Base-by-base conservation (phyloP, 1,284 basidiomycete species). In the Ceratorhiza oryzae-sativae region DNA sequence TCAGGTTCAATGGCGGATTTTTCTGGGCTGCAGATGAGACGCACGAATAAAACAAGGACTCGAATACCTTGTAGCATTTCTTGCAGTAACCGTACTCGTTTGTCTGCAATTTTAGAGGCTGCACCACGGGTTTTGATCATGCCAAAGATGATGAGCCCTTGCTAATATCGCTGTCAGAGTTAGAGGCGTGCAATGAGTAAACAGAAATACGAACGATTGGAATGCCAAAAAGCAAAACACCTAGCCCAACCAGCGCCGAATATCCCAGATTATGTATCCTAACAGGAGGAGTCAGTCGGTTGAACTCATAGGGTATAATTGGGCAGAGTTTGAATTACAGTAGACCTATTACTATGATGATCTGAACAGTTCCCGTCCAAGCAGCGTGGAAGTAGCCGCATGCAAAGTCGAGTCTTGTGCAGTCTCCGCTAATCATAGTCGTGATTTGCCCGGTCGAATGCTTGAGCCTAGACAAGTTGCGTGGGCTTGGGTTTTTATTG, bases 31-130 rank as follows among this genome's bases (percentile, higher is more conserved):
- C 8, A 10, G 15, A 20, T n/a, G 30, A 23, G 5, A 87, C 60
- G 30, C 48, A 84, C 86, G 75, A 86, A 89, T 63, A 82, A 82
- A 77, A 89, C 89, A 77, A 89, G 83, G 10, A 89, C 80, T 1
- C 87, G 83, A 67, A 89, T 88, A 41, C 87, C 88, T 79, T 88
- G 86, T 4, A 89, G 79, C 1, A 89, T 84, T 84, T 86, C 72
- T 30, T 65, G 49, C 39, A 73, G 42, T 32, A 90, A 81, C 20
- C 88, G 82, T 3, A 89, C 86, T 15, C 91, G 84, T 70, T 85
- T 84, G 77, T 95, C 93, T 0, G 92, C 93, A 76, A 90, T 86
- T 65, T 86, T 83, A 74, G 92, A 88, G 34, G 88, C 89, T 75
- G 87, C 87, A 73, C 82, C 82, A 18, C 90, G 86, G 75, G 89